These are phyloP conservation scores for Ascochyta rabiei DNA, from an alignment of 2,329 filamentous ascomycete species.

Conservation along the genomic window DNA sequence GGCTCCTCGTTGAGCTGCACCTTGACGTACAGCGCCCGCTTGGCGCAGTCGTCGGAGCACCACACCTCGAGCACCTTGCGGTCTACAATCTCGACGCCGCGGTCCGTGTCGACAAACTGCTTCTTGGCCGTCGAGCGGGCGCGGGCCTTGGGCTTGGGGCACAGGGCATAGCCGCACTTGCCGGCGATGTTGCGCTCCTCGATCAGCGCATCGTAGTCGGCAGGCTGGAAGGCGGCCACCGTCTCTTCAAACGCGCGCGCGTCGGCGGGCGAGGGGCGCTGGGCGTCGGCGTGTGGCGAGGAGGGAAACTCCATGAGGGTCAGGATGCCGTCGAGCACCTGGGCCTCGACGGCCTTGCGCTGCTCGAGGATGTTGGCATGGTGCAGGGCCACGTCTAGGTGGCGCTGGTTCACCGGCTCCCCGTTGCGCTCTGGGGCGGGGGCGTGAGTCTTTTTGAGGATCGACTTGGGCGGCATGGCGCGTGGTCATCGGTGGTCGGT, in stretches of 20 bases:
- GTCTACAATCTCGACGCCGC: slow-evolving; percentile 68
- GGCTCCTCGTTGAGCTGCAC: slow-evolving; percentile 86
- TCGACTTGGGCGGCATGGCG: slow-evolving; percentile 52
- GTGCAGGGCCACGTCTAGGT: slow-evolving; percentile 73
- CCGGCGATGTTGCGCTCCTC: slow-evolving; percentile 85
- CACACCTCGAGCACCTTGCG: slow-evolving; percentile 79
- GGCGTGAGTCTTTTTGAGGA: slow-evolving; percentile 51
- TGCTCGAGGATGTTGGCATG: slow-evolving; percentile 84
- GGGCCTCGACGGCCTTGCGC: slow-evolving; percentile 76
- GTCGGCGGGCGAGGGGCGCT: slow-evolving; percentile 64
- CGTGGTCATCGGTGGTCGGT: not conserved
- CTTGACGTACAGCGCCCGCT: slow-evolving; percentile 81
- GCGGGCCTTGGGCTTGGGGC: slow-evolving; percentile 65
- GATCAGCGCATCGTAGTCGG: slow-evolving; percentile 87
- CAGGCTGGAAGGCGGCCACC: slow-evolving; percentile 77
- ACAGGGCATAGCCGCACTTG: slow-evolving; percentile 84
- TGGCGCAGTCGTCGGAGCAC: slow-evolving; percentile 82
- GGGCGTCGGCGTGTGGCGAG: slow-evolving; percentile 57
- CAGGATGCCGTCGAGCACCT: slow-evolving; percentile 75
- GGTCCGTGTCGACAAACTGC: slow-evolving; percentile 69
- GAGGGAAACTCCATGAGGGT: slow-evolving; percentile 70
- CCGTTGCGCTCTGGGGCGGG: slow-evolving; percentile 27
- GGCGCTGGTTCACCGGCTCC: slow-evolving; percentile 47
- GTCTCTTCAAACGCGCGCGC: slow-evolving; percentile 67
- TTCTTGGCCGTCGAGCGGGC: slow-evolving; percentile 57